Evolutionary conservation across 345 rosid genomes (phyloP).

Genomic region (Pugionium dolabratum): DNA sequence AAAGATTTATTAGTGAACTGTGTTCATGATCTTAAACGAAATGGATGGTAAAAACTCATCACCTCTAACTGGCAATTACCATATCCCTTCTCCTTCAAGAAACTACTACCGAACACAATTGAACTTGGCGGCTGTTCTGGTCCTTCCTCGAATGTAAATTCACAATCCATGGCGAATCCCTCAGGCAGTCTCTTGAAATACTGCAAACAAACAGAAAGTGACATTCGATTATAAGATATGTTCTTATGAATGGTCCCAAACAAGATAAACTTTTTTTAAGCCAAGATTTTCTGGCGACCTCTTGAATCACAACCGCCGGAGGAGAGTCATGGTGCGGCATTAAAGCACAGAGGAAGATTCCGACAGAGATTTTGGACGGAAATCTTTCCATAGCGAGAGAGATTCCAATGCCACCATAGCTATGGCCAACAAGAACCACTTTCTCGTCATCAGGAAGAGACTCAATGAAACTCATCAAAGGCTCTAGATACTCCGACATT

Average conservation of each 20-base stretch:
- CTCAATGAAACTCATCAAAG: constrained; percentile 57
- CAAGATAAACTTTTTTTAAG: not conserved
- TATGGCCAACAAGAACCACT: constrained; percentile 64
- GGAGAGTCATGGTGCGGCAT: constrained; percentile 54
- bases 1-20: not conserved
- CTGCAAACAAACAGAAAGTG: constrained; percentile 26
- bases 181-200: constrained; percentile 43
- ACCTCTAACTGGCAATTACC: constrained; percentile 34
- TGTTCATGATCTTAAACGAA: not conserved
- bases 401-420: constrained; percentile 52
- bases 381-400: constrained; percentile 59
- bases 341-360: constrained; percentile 51
- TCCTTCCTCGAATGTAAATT: constrained; percentile 42
- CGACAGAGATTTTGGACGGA: constrained; percentile 50
- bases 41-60: constrained; percentile 9
- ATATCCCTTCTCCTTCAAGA: constrained; percentile 43
- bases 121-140: constrained; percentile 38
- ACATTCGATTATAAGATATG: constrained; percentile 1
- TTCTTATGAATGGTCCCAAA: not conserved
- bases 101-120: constrained; percentile 38
- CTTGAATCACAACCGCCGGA: constrained; percentile 22
- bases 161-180: constrained; percentile 41
- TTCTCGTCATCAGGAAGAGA: constrained; percentile 45
- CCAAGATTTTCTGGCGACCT: constrained; percentile 39
- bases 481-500: constrained; percentile 47